Percentiles rank a stretch among this genome's conserved stretches.
These are phyloP conservation scores for Avicennia marina DNA, from an alignment of 257 asterid genomes.

Conservation along the genomic window DNA sequence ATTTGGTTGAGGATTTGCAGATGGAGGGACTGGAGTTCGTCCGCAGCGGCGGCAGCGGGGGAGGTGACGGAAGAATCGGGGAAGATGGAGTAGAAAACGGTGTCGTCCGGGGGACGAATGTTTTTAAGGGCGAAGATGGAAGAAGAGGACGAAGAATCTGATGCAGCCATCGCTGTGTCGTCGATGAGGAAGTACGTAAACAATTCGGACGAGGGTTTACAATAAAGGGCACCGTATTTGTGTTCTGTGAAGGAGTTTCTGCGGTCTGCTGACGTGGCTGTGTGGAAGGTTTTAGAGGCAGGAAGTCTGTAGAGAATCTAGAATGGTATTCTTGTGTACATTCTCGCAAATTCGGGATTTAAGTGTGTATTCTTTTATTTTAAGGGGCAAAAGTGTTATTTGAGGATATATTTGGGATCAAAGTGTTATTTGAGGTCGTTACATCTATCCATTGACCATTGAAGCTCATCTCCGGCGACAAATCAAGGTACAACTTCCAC, in stretches of 20 bases:
- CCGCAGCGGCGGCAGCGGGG: conserved; percentile 26
- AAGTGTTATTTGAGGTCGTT: too few relatives aligned
- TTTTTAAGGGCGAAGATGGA: conserved; percentile 47
- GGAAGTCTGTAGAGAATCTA: too few relatives aligned
- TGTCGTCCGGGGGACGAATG: conserved; percentile 62
- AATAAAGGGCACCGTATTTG: conserved; percentile 3
- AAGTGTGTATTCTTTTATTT: too few relatives aligned
- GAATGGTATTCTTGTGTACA: too few relatives aligned
- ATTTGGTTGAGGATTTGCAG: conserved; percentile 54
- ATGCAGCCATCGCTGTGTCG: conserved; percentile 35
- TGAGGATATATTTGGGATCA: too few relatives aligned
- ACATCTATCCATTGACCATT: too few relatives aligned
- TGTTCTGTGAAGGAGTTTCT: background rate
- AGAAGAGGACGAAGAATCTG: conserved; percentile 29
- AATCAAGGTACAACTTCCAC: background rate
- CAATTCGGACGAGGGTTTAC: conserved; percentile 1
- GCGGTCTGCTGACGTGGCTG: conserved; percentile 1
- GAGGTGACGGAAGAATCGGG: conserved; percentile 44
- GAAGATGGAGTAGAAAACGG: conserved; percentile 69
- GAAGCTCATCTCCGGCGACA: too few relatives aligned
- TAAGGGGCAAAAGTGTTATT: too few relatives aligned
- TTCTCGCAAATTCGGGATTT: too few relatives aligned
- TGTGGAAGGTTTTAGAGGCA: conserved; percentile 8
- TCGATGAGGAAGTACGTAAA: too few relatives aligned
- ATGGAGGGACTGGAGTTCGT: conserved; percentile 63